Evolutionary conservation across 306 rosid species (phyloP), one percentile per base, ranked within the genome.

Genomic region (Clitoria ternatea): DNA sequence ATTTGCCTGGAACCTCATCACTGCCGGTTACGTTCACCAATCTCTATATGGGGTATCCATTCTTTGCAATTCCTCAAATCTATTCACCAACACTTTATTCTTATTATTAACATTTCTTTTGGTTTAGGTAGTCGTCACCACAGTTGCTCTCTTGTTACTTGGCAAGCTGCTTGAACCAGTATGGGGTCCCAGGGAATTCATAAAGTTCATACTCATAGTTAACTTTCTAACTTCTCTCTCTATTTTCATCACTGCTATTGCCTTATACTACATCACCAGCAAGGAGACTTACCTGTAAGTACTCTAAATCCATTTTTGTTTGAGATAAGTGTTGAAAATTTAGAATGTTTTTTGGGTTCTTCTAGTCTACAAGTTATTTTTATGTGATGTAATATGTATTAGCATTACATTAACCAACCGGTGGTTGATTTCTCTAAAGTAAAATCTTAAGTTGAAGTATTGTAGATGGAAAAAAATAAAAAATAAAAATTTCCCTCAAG

Each of bases 111-210:
- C 54, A 39, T 55, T 67, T 32, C 37, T 36, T 15, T 7, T 17
- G 3, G 0, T 18, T 22, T 79, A 93, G 97, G 93, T 87, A 57
- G 67, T 84, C 70, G 18, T 83, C 64, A 85, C 85, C 84, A 79
- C 84, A 42, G 10, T 88, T 22, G 92, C 97, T 76, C 96, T 93
- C 48, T 87, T 93, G 23, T 81, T 90, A 40, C 79, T 88, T 43
- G 98, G 98, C 70, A 93, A 93, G 90, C 85, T 90, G 72, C 97
- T 93, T 73, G 97, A 90, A 67, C 96, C 98, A 77, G 77, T 90
- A 42, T 93, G 98, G 98, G 97, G 98, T 54, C 76, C 98, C 44
- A 86, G 79, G 85, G 98, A 93, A 82, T 88, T 93, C 77, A 66
- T 93, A 45, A 93, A 93, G 86, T 93, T 93, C 88, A 87, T 93